Evolutionary conservation across 441 rosid genomes (phyloP).

Genomic region (Eruca vesicaria): DNA sequence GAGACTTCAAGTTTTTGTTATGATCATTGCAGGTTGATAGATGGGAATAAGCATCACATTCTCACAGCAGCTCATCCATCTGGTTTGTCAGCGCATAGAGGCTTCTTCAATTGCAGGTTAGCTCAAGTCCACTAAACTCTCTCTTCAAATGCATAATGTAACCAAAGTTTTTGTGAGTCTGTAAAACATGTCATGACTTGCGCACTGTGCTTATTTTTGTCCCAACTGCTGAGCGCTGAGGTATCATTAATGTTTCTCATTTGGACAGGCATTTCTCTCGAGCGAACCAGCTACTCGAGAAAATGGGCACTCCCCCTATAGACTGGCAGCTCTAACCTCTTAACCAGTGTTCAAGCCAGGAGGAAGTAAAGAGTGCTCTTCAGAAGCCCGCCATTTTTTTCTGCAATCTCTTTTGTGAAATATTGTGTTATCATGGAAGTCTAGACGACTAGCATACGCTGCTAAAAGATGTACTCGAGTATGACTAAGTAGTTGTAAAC

Average conservation of each 20-base stretch:
- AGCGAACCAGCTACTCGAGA: constrained; percentile 72
- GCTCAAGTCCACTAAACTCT: constrained; percentile 13
- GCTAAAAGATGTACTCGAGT: too few relatives aligned
- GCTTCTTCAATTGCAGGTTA: constrained; percentile 98
- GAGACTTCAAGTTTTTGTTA: background rate
- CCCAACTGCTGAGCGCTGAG: background rate
- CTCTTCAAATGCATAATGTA: background rate
- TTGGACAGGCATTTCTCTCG: constrained; percentile 79
- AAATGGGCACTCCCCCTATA: constrained; percentile 57
- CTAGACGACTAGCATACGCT: constrained; percentile 11
- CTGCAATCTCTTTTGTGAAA: constrained; percentile 20
- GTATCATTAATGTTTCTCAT: background rate
- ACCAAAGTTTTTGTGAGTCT: constrained; percentile 6
- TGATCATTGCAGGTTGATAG: constrained; percentile 64
- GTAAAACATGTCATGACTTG: background rate
- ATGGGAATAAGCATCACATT: constrained; percentile 78
- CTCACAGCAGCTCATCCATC: constrained; percentile 99
- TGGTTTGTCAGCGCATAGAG: constrained; percentile 93
- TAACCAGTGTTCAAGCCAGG: constrained; percentile 7
- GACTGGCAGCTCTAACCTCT: constrained; percentile 77
- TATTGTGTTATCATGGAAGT: background rate
- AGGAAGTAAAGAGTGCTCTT: background rate
- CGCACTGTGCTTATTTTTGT: background rate
- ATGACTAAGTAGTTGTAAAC: too few relatives aligned
- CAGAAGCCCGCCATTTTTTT: background rate